Evolutionary conservation across 2,329 filamentous ascomycete genomes (phyloP).

Genomic region (Ciborinia camelliae): DNA sequence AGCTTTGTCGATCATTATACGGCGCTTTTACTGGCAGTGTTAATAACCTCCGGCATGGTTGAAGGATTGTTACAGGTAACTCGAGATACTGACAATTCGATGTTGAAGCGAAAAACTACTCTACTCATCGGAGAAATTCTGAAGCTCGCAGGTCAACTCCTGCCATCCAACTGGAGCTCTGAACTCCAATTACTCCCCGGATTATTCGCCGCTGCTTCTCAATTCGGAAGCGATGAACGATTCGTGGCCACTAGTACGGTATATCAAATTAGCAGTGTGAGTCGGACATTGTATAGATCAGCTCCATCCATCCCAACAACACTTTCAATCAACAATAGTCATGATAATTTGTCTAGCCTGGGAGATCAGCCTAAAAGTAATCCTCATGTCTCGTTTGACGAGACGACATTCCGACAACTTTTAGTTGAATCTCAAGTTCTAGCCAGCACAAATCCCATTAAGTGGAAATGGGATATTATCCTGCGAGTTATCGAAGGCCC

Average conservation of each 20-base stretch:
- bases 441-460: slow-evolving; percentile 82
- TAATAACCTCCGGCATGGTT: slow-evolving; percentile 77
- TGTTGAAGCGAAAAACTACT: slow-evolving; percentile 82
- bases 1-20: slow-evolving; percentile 95
- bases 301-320: slow-evolving; percentile 45
- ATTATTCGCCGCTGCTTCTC: slow-evolving; percentile 72
- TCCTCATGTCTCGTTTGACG: slow-evolving; percentile 52
- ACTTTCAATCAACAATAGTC: slow-evolving; percentile 32
- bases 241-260: slow-evolving; percentile 86
- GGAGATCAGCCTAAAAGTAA: slow-evolving; percentile 56
- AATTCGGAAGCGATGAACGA: slow-evolving; percentile 67
- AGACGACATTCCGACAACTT: slow-evolving; percentile 61
- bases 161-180: slow-evolving; percentile 79
- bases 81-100: slow-evolving; percentile 63
- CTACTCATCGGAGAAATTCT: slow-evolving; percentile 87
- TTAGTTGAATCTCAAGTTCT: slow-evolving; percentile 79
- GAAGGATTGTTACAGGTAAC: slow-evolving; percentile 60
- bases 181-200: slow-evolving; percentile 85
- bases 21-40: slow-evolving; percentile 77
- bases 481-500: slow-evolving; percentile 89
- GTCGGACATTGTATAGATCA: slow-evolving; percentile 83
- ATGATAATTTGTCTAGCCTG: slow-evolving; percentile 48
- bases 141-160: slow-evolving; percentile 79
- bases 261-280: slow-evolving; percentile 97
- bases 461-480: slow-evolving; percentile 98